Evolutionary conservation across 1,284 basidiomycete species (phyloP).

Genomic region (Moniliella sp.): DNA sequence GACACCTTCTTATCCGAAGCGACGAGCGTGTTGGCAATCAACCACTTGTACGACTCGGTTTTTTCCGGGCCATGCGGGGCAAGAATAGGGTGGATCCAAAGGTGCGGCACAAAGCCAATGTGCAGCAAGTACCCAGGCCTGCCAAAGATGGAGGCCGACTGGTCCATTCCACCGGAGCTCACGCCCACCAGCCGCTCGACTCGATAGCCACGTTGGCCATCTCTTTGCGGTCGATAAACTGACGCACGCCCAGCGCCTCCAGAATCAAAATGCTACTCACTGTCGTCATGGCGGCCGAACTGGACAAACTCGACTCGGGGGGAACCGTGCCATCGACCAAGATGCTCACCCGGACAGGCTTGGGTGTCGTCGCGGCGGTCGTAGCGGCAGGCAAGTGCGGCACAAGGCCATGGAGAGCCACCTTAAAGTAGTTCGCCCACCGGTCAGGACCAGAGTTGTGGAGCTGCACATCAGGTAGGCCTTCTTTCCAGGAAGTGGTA

Average conservation of each 20-base stretch:
- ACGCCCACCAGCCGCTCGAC: constrained; percentile 23
- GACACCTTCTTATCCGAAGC: constrained; percentile 28
- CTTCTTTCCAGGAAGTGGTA: constrained; percentile 7
- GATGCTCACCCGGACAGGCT: constrained; percentile 13
- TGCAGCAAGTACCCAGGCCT: constrained; percentile 19
- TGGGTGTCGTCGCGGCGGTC: constrained; percentile 3
- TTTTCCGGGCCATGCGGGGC: too few relatives aligned
- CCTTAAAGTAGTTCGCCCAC: constrained; percentile 33
- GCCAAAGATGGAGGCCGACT: constrained; percentile 25
- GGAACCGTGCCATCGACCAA: constrained; percentile 28
- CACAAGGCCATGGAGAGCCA: constrained; percentile 23
- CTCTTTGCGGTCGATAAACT: constrained; percentile 13
- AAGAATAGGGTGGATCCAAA: constrained; percentile 8
- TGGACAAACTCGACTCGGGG: constrained; percentile 20
- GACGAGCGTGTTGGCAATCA: constrained; percentile 28
- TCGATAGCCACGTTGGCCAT: constrained; percentile 29
- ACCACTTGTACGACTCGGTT: constrained; percentile 7
- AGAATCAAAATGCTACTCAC: constrained; percentile 22
- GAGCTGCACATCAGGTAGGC: constrained; percentile 8
- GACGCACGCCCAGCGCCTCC: constrained; percentile 18
- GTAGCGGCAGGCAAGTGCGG: constrained; percentile 12
- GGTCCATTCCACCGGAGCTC: constrained; percentile 31
- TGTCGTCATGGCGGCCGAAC: constrained; percentile 27
- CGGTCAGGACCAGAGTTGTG: constrained; percentile 13
- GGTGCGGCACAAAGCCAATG: constrained; percentile 21